phyloP scores from a whole-genome alignment of 352 stramenopile species.

The Phytophthora syringae region DNA sequence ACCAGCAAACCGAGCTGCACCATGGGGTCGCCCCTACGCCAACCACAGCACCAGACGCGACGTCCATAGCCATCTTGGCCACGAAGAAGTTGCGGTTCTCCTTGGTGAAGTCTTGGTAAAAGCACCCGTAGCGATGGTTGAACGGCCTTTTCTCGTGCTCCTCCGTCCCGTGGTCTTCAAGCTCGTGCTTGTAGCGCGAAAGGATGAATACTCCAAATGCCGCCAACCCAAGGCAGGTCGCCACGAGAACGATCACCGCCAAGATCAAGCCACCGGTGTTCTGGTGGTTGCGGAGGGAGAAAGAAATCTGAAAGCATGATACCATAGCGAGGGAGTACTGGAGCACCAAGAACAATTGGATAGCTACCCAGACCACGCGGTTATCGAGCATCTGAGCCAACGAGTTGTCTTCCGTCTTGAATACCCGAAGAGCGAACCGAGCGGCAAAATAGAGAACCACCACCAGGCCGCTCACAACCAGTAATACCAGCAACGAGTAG shows the following conservation, averaged over 20 bases:
- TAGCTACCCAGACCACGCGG: conserved; percentile 45
- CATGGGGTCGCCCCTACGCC: conserved; percentile 42
- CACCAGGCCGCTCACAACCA: conserved; percentile 29
- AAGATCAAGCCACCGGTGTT: conserved; percentile 33
- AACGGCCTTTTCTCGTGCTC: conserved; percentile 51
- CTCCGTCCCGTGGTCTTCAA: conserved; percentile 44
- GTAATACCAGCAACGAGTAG: conserved; percentile 50
- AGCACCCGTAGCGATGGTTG: conserved; percentile 51
- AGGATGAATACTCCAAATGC: conserved; percentile 52
- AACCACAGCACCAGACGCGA: conserved; percentile 46
- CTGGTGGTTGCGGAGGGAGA: conserved; percentile 17
- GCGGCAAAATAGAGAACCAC: conserved; percentile 41
- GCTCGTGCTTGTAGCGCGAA: conserved; percentile 41
- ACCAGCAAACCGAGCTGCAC: conserved; percentile 52
- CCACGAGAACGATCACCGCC: conserved; percentile 38
- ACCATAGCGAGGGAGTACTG: conserved; percentile 60
- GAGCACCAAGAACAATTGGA: conserved; percentile 47
- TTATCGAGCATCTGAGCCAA: conserved; percentile 41
- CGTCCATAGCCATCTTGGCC: conserved; percentile 47
- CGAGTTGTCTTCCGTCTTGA: conserved; percentile 23
- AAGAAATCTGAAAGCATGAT: conserved; percentile 57
- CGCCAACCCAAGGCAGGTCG: conserved; percentile 41
- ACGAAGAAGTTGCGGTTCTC: conserved; percentile 63
- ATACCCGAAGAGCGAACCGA: conserved; percentile 28
- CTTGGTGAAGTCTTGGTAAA: conserved; percentile 59